Conservation (phyloP, 2,329 filamentous ascomycete genomes). For the Kalmusia sp. region DNA sequence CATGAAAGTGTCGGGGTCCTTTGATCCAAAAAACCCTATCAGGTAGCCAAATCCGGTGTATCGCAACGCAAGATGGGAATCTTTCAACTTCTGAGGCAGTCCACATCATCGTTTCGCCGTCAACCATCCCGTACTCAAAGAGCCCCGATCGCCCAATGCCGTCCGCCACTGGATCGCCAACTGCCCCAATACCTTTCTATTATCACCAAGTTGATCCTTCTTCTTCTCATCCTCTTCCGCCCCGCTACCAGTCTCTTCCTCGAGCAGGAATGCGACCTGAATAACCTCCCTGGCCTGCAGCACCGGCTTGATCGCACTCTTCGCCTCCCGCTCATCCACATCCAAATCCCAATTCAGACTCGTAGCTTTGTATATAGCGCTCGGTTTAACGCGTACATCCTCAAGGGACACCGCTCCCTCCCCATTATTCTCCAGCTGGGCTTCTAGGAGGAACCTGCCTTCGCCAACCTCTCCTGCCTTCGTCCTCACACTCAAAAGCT, state of each 20-base stretch:
- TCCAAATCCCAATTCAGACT: constrained; percentile 63
- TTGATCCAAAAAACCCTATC: no score
- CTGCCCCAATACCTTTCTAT: constrained; percentile 74
- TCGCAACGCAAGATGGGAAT: no score
- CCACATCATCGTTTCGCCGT: constrained; percentile 45
- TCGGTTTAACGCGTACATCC: constrained; percentile 56
- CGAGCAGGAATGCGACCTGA: constrained; percentile 69
- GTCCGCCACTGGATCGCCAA: constrained; percentile 88
- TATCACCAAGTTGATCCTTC: constrained; percentile 33
- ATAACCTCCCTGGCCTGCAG: constrained; percentile 68
- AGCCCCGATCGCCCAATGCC: constrained; percentile 88
- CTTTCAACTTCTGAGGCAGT: no score
- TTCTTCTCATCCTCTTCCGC: constrained; percentile 51
- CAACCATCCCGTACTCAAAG: constrained; percentile 84
- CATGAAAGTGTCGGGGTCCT: no score
- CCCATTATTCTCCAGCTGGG: constrained; percentile 93
- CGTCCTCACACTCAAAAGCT: constrained; percentile 86
- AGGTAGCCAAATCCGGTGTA: no score
- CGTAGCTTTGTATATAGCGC: constrained; percentile 60
- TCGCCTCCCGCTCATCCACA: constrained; percentile 33
- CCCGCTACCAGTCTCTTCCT: constrained; percentile 59
- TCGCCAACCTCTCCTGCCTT: constrained; percentile 74
- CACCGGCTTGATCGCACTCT: constrained; percentile 50
- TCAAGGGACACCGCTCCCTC: constrained; percentile 84
- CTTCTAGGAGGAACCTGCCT: constrained; percentile 78